These are phyloP conservation scores for Austroboletus festivus DNA, from an alignment of 768 basidiomycete species.

Conservation along the genomic window DNA sequence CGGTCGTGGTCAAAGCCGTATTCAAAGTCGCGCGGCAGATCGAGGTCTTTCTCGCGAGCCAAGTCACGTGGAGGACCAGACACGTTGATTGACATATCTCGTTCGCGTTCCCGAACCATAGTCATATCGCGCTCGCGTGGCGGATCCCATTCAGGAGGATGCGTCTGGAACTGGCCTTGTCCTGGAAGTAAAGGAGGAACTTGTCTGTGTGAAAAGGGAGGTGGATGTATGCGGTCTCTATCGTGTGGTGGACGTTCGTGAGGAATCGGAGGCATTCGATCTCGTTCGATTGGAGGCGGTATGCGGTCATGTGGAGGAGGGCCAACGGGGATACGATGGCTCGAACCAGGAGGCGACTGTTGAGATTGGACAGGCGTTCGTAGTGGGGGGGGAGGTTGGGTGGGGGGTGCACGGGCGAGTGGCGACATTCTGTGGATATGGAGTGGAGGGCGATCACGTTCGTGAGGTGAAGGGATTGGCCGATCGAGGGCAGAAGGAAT, in stretches of 20 bases:
- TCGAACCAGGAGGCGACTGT: constrained; percentile 25
- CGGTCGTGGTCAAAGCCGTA: constrained; percentile 22
- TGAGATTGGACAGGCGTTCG: constrained; percentile 14
- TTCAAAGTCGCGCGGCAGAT: constrained; percentile 24
- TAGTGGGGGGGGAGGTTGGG: constrained; percentile 14
- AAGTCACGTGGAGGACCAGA: constrained; percentile 24
- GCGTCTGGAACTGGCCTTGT: constrained; percentile 31
- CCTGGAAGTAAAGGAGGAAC: constrained; percentile 23
- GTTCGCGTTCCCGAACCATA: constrained; percentile 18
- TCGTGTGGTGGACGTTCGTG: constrained; percentile 24
- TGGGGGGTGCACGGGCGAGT: constrained; percentile 17
- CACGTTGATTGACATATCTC: constrained; percentile 15
- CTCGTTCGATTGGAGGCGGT: constrained; percentile 22
- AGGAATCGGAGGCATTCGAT: constrained; percentile 21
- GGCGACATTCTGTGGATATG: constrained; percentile 27
- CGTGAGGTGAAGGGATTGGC: constrained; percentile 23
- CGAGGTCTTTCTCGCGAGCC: constrained; percentile 23
- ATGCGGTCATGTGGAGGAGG: constrained; percentile 24
- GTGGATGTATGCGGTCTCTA: constrained; percentile 29
- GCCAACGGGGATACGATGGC: constrained; percentile 19
- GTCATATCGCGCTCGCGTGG: constrained; percentile 18
- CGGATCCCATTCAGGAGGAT: constrained; percentile 29
- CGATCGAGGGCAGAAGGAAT: constrained; percentile 23
- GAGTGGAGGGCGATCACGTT: constrained; percentile 21
- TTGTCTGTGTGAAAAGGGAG: constrained; percentile 18